These are phyloP conservation scores for apple (Malus domestica) DNA, from an alignment of 306 rosid species.

Conservation along the genomic window ASM211411v1 NC_041794.1:34420501-34421000, in stretches of 20 bases:
- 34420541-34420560: background rate
- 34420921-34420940: background rate
- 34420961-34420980: background rate
- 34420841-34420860: background rate
- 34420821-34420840: background rate
- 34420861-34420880: background rate
- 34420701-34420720: slow-evolving; percentile 2
- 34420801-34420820: background rate
- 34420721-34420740: background rate
- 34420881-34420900: background rate
- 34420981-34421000: no score
- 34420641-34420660: slow-evolving; percentile 15
- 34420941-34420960: background rate
- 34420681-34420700: background rate
- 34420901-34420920: background rate
- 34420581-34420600: background rate
- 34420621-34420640: slow-evolving; percentile 14
- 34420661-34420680: background rate
- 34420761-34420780: background rate
- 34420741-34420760: background rate
- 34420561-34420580: background rate
- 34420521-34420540: background rate
- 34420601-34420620: slow-evolving; percentile 1
- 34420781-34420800: background rate
- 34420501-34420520: background rate